Percentiles rank a stretch among this genome's conserved stretches.
These are phyloP conservation scores for Triticum timopheevii DNA, from an alignment of 176 grass and related monocot species.

Conservation along the genomic window DNA sequence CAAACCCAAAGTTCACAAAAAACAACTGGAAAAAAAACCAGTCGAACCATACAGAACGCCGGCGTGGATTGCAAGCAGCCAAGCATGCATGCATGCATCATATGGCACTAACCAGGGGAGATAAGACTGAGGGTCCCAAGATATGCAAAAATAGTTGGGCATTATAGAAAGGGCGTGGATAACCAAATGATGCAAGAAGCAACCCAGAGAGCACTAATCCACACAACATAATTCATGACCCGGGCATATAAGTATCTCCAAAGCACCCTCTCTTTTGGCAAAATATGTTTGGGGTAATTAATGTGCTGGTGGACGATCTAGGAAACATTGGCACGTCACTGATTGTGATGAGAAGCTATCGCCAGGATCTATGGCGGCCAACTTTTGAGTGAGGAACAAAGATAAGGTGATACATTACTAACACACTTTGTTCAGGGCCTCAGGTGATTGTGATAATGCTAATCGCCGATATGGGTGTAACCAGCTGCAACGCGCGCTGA, in stretches of 20 bases:
- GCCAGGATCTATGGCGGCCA: too few relatives aligned
- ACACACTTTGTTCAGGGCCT: too few relatives aligned
- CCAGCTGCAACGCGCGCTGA: too few relatives aligned
- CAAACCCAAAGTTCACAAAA: too few relatives aligned
- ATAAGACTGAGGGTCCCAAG: slow-evolving; percentile 15
- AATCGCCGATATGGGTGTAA: too few relatives aligned
- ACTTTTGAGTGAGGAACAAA: too few relatives aligned
- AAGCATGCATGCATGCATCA: slow-evolving; percentile 15
- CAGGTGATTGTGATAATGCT: too few relatives aligned
- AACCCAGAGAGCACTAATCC: background rate
- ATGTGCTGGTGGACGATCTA: background rate
- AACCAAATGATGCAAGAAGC: background rate
- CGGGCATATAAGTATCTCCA: background rate
- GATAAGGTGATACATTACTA: too few relatives aligned
- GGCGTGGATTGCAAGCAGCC: background rate
- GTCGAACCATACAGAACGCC: too few relatives aligned
- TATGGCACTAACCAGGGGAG: background rate
- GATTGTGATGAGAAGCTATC: background rate
- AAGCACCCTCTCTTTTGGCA: background rate
- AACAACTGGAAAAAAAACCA: too few relatives aligned
- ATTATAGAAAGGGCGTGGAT: slow-evolving; percentile 3
- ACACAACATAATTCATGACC: background rate
- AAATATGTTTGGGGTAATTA: background rate
- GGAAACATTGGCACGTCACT: background rate
- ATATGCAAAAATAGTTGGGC: slow-evolving; percentile 17